A percentile compares a stretch with the other conserved stretches of the same genome.
Conservation (phyloP, 805 yeast species). For the Candida vartiovaarae region DNA sequence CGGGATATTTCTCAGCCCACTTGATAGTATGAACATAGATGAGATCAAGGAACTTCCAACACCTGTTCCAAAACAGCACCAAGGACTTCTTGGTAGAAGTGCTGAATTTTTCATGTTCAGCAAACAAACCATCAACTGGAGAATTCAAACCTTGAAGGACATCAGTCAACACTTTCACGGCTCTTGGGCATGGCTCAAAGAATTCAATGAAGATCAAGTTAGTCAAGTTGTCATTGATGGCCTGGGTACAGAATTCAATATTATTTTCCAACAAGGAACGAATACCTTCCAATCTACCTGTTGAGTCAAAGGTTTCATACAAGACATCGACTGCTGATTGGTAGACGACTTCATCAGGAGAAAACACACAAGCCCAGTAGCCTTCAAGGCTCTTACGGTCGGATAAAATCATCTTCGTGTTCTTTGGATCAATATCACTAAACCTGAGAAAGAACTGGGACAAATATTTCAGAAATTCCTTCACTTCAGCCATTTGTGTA, state of each 20-base stretch:
- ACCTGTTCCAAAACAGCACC: slow-evolving; percentile 51
- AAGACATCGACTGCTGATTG: slow-evolving; percentile 67
- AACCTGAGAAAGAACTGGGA: slow-evolving; percentile 32
- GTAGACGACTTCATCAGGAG: slow-evolving; percentile 49
- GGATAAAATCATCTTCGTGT: slow-evolving; percentile 32
- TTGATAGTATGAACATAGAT: slow-evolving; percentile 57
- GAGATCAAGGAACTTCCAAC: slow-evolving; percentile 69
- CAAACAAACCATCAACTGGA: slow-evolving; percentile 54
- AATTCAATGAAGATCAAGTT: slow-evolving; percentile 40
- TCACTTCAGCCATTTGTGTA: slow-evolving; percentile 23
- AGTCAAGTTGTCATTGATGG: slow-evolving; percentile 40
- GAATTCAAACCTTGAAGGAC: slow-evolving; percentile 54
- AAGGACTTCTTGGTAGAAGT: slow-evolving; percentile 24
- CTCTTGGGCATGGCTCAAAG: slow-evolving; percentile 70
- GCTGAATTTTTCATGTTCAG: slow-evolving; percentile 23
- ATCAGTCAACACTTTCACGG: slow-evolving; percentile 71
- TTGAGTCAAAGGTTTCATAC: slow-evolving; percentile 72
- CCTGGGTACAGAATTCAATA: slow-evolving; percentile 38
- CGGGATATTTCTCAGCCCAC: slow-evolving; percentile 67
- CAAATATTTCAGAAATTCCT: slow-evolving; percentile 24
- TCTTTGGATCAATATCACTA: slow-evolving; percentile 31
- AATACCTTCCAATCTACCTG: slow-evolving; percentile 75
- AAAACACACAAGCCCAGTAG: slow-evolving; percentile 68
- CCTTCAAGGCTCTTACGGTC: slow-evolving; percentile 46
- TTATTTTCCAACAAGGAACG: slow-evolving; percentile 41